phyloP scores from a whole-genome alignment of 2,329 filamentous ascomycete species.

The Colletotrichum chrysophilum region DNA sequence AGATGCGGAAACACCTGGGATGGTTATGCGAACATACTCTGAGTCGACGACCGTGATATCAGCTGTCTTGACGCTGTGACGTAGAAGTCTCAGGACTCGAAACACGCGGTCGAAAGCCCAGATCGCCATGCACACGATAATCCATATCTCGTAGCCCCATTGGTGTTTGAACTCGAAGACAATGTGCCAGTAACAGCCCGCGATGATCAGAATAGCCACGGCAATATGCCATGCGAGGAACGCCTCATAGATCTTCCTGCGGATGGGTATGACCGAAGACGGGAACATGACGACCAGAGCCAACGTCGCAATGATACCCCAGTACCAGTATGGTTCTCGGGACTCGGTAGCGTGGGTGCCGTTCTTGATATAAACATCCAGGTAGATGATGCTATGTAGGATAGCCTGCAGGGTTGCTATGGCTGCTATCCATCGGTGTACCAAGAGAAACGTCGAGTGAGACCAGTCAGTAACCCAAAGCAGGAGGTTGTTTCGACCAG shows the following conservation, averaged over 20 bases:
- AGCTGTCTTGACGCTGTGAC: constrained; percentile 27
- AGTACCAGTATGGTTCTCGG: constrained; percentile 34
- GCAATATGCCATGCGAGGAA: constrained; percentile 37
- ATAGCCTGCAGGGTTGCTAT: constrained; percentile 27
- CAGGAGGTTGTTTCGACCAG: constrained; percentile 39
- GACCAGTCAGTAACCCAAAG: constrained; percentile 41
- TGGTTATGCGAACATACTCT: constrained; percentile 36
- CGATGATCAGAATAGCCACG: constrained; percentile 35
- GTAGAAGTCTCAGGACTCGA: constrained; percentile 29
- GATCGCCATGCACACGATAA: constrained; percentile 33
- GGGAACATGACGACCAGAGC: constrained; percentile 30
- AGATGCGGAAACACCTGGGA: constrained; percentile 25
- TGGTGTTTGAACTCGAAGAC: constrained; percentile 29
- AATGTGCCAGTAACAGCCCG: constrained; percentile 34
- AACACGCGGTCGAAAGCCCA: constrained; percentile 35
- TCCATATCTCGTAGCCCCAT: constrained; percentile 44
- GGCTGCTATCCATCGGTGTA: constrained; percentile 40
- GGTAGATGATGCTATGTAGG: constrained; percentile 37
- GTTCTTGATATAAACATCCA: not conserved
- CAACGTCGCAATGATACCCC: constrained; percentile 36
- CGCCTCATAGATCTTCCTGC: constrained; percentile 36
- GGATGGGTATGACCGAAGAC: constrained; percentile 29
- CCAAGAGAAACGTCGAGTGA: constrained; percentile 37
- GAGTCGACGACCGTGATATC: constrained; percentile 28
- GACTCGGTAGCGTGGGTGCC: not conserved